These are phyloP conservation scores for Teunomyces atbi DNA, from an alignment of 805 yeast genomes.

Conservation along the genomic window DNA sequence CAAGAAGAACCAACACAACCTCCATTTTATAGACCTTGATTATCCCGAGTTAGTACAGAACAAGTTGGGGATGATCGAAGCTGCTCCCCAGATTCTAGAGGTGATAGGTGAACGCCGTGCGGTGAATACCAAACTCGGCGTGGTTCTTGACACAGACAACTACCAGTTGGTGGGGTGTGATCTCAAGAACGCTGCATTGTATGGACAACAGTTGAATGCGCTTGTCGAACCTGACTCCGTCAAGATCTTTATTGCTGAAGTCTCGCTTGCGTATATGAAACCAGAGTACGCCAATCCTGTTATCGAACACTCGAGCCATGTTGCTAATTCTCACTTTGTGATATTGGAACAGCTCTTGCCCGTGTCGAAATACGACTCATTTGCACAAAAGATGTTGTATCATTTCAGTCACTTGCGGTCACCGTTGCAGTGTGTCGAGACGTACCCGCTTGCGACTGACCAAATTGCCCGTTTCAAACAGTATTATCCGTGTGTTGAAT, in stretches of 20 bases:
- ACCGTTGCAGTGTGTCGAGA: slow-evolving; percentile 63
- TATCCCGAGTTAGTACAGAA: slow-evolving; percentile 64
- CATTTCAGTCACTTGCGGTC: slow-evolving; percentile 68
- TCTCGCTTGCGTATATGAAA: slow-evolving; percentile 77
- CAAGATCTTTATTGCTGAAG: slow-evolving; percentile 74
- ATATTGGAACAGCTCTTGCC: slow-evolving; percentile 74
- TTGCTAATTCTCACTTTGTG: slow-evolving; percentile 56
- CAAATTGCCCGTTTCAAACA: slow-evolving; percentile 51
- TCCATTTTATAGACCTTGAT: slow-evolving; percentile 68
- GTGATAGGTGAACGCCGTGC: slow-evolving; percentile 40
- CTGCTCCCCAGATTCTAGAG: slow-evolving; percentile 44
- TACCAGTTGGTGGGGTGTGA: slow-evolving; percentile 70
- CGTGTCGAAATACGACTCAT: slow-evolving; percentile 59
- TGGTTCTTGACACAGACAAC: slow-evolving; percentile 32
- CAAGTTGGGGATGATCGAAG: slow-evolving; percentile 52
- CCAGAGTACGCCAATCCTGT: slow-evolving; percentile 64
- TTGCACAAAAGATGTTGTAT: slow-evolving; percentile 69
- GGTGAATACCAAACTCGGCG: slow-evolving; percentile 10
- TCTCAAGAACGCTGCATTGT: slow-evolving; percentile 47
- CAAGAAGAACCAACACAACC: slow-evolving; percentile 16
- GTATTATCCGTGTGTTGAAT: slow-evolving; percentile 52
- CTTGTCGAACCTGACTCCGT: slow-evolving; percentile 31
- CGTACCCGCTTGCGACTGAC: slow-evolving; percentile 49
- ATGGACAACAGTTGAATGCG: slow-evolving; percentile 25
- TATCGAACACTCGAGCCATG: slow-evolving; percentile 45